phyloP scores from a whole-genome alignment of 306 rosid genomes.

The Dalbergia cochinchinensis region DNA sequence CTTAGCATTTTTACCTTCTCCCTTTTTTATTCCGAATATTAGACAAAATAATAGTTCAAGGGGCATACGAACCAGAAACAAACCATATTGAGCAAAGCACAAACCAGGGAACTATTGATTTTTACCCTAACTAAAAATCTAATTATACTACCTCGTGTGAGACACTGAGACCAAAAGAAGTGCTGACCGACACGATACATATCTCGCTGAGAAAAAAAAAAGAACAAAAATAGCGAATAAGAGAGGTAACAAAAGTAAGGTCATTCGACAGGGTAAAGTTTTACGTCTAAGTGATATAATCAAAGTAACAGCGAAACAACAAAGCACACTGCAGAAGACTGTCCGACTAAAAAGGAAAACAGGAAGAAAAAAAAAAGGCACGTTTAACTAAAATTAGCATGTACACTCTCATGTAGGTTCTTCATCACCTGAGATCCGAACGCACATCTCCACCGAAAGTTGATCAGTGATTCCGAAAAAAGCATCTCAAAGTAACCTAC shows the following conservation, averaged over 20 bases:
- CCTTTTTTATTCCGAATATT: too few species aligned
- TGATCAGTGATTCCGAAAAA: neutral
- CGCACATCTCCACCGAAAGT: conserved; percentile 37
- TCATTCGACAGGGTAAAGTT: conserved; percentile 45
- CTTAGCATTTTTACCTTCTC: too few species aligned
- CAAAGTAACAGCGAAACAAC: conserved; percentile 28
- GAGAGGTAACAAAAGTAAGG: neutral
- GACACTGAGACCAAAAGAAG: neutral
- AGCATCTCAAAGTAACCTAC: conserved; percentile 38
- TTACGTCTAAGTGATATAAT: conserved; percentile 29
- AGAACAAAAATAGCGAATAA: neutral
- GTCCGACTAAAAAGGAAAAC: conserved; percentile 26
- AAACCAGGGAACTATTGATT: neutral
- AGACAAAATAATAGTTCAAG: too few species aligned
- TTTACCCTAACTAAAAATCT: conserved; percentile 12
- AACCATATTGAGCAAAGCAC: conserved; percentile 9
- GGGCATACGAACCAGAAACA: neutral
- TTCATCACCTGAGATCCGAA: conserved; percentile 46
- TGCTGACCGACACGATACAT: conserved; percentile 3
- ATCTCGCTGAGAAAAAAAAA: neutral
- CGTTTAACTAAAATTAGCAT: conserved; percentile 3
- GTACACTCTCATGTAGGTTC: conserved; percentile 22
- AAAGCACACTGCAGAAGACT: conserved; percentile 9
- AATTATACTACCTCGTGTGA: neutral
- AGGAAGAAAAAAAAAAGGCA: conserved; percentile 1